phyloP scores from a whole-genome alignment of 2,329 filamentous ascomycete species.

The Pseudocercospora cruenta region DNA sequence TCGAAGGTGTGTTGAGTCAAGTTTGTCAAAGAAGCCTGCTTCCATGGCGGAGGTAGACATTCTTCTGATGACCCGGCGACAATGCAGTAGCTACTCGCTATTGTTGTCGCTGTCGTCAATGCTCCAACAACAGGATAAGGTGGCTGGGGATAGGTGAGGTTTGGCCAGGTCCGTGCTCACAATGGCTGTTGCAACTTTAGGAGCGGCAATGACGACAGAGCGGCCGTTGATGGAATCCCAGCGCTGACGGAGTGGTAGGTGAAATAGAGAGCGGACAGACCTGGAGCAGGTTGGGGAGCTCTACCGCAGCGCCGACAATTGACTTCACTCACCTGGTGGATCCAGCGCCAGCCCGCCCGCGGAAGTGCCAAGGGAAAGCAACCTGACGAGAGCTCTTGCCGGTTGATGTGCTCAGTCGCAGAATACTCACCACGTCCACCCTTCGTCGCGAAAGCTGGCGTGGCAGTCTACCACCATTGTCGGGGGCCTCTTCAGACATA shows the following conservation, averaged over 20 bases:
- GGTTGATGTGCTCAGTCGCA: background rate
- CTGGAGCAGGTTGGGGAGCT: background rate
- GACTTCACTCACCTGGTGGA: background rate
- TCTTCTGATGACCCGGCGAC: background rate
- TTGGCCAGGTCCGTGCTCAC: background rate
- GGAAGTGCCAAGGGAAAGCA: too few relatives aligned
- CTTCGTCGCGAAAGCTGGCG: background rate
- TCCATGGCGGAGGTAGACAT: background rate
- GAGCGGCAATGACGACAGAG: background rate
- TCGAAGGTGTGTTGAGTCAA: background rate
- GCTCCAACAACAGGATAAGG: background rate
- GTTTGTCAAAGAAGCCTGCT: background rate
- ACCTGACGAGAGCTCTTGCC: background rate
- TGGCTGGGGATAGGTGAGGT: background rate
- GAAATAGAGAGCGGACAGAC: background rate
- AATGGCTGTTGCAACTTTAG: background rate
- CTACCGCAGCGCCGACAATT: background rate
- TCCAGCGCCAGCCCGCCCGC: background rate
- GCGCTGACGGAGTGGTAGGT: background rate
- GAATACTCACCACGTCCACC: background rate
- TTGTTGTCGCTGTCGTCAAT: background rate
- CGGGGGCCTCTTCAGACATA: background rate
- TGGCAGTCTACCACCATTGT: background rate
- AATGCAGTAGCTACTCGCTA: background rate
- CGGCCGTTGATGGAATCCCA: background rate